Evolutionary conservation across 768 basidiomycete species (phyloP).

Genomic region (Zangia roseola): DNA sequence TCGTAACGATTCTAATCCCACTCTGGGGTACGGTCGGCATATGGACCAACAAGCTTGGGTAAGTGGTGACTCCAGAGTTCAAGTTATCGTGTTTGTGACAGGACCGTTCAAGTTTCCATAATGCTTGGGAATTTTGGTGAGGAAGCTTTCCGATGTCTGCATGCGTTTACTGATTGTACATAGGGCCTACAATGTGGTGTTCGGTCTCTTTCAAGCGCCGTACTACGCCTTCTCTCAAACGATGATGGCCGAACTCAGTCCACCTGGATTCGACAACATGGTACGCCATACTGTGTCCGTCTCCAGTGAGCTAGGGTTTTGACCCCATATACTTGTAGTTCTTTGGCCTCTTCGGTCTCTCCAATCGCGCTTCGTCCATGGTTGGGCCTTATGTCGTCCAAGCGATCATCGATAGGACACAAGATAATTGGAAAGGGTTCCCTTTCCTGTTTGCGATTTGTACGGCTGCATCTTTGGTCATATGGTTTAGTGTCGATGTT

Average conservation of each 20-base stretch:
- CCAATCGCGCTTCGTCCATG: slow-evolving; percentile 83
- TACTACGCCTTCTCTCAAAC: slow-evolving; percentile 87
- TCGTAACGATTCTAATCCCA: slow-evolving; percentile 74
- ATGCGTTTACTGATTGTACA: neutral
- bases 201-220: slow-evolving; percentile 81
- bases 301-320: neutral
- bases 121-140: slow-evolving; percentile 86
- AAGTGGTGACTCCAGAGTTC: slow-evolving; percentile 19
- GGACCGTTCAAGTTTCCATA: slow-evolving; percentile 55
- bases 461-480: slow-evolving; percentile 60
- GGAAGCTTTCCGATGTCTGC: slow-evolving; percentile 5
- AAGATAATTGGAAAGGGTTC: slow-evolving; percentile 81
- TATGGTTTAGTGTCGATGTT: slow-evolving; percentile 75
- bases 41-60: slow-evolving; percentile 77
- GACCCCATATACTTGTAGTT: slow-evolving; percentile 45
- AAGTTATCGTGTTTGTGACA: neutral
- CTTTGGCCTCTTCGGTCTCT: slow-evolving; percentile 84
- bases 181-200: slow-evolving; percentile 78
- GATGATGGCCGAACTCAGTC: slow-evolving; percentile 87
- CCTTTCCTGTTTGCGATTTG: slow-evolving; percentile 81
- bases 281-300: slow-evolving; percentile 23
- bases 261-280: slow-evolving; percentile 86
- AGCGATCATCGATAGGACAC: slow-evolving; percentile 71
- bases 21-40: slow-evolving; percentile 87
- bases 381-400: slow-evolving; percentile 86